A percentile compares a stretch with the other conserved stretches of the same genome.
These are phyloP conservation scores for Penicillium sp. DNA, from an alignment of 2,329 filamentous ascomycete species.

Conservation along the genomic window DNA sequence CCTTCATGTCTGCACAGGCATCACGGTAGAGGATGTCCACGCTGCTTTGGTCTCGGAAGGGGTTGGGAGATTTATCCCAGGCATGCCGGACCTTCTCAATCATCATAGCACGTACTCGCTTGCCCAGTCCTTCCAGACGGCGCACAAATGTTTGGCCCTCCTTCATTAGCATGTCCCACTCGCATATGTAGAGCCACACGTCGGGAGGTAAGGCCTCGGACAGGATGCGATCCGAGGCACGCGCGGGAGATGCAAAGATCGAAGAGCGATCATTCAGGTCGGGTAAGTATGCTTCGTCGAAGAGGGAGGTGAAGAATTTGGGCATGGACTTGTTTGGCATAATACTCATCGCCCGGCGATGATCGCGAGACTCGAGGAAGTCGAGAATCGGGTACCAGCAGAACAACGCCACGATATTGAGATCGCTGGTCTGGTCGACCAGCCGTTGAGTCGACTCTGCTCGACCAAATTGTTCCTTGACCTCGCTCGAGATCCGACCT, in stretches of 20 bases:
- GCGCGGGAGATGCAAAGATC: conserved; percentile 57
- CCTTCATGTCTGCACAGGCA: conserved; percentile 43
- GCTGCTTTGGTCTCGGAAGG: conserved; percentile 42
- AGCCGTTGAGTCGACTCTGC: conserved; percentile 35
- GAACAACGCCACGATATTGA: conserved; percentile 54
- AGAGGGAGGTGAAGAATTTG: conserved; percentile 46
- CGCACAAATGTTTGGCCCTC: conserved; percentile 50
- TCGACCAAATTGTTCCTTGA: conserved; percentile 25
- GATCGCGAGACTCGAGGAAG: conserved; percentile 56
- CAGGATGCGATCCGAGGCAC: conserved; percentile 53
- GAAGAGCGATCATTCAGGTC: conserved; percentile 49
- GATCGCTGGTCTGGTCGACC: conserved; percentile 36
- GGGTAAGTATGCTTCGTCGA: conserved; percentile 47
- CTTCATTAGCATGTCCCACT: conserved; percentile 63
- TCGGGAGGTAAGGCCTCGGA: conserved; percentile 53
- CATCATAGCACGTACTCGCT: conserved; percentile 44
- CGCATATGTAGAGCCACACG: conserved; percentile 59
- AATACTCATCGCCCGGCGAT: conserved; percentile 53
- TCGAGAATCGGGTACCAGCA: conserved; percentile 62
- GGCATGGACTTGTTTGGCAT: conserved; percentile 51
- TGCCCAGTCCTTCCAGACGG: conserved; percentile 40
- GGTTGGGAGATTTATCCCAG: conserved; percentile 49
- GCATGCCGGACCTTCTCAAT: conserved; percentile 46
- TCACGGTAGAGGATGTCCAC: conserved; percentile 43
- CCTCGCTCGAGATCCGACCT: conserved; percentile 30